Percentiles rank a stretch among this genome's conserved stretches.
Evolutionary conservation across 176 grass and related monocot species (phyloP).

Genomic region (Hordeum marinum): DNA sequence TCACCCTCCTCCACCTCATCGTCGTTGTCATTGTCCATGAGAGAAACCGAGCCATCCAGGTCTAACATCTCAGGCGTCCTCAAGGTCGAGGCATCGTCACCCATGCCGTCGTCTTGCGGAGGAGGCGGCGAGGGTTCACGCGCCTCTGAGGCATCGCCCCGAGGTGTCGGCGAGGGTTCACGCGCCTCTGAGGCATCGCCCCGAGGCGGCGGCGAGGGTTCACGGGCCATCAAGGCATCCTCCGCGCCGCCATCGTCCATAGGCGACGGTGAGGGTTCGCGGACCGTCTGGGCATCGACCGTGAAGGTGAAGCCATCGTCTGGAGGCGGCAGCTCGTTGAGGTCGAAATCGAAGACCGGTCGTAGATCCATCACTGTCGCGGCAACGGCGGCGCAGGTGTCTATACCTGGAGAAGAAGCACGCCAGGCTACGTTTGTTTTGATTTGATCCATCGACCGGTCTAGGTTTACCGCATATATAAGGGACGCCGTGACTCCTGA

Average conservation of each 20-base stretch:
- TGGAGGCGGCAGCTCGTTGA: not conserved
- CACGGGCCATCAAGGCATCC: too few species aligned
- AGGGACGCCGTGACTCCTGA: not conserved
- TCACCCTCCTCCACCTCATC: not conserved
- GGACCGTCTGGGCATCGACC: not conserved
- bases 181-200: too few species aligned
- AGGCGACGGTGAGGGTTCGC: too few species aligned
- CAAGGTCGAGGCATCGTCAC: not conserved
- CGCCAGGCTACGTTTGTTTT: not conserved
- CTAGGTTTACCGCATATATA: not conserved
- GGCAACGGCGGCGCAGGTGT: not conserved
- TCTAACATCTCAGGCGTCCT: not conserved
- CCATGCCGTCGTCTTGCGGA: not conserved
- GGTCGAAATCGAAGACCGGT: not conserved
- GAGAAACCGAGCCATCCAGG: not conserved
- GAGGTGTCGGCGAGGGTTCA: not conserved
- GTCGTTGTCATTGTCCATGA: not conserved
- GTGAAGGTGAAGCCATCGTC: not conserved
- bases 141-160: too few species aligned
- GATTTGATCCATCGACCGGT: not conserved
- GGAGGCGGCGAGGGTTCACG: too few species aligned
- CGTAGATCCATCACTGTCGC: not conserved
- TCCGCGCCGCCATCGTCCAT: too few species aligned
- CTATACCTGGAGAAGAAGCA: not conserved
- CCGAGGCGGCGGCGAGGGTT: too few species aligned